A percentile compares a stretch with the other conserved stretches of the same genome.
These are phyloP conservation scores for Plasmopara muralis DNA, from an alignment of 352 stramenopile species.

Conservation along the genomic window DNA sequence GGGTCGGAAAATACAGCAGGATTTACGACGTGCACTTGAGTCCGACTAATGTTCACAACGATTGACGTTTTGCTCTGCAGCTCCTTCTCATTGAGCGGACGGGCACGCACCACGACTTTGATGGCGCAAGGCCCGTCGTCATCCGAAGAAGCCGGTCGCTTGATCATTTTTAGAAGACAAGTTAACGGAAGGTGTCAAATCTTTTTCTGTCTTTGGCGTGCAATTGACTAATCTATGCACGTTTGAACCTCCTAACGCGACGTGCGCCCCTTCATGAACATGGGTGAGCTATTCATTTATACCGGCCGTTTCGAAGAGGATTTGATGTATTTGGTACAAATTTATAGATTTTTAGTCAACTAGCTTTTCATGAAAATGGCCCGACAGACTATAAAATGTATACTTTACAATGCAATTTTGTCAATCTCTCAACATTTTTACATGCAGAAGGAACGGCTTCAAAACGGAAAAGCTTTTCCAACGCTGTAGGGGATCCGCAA, in stretches of 20 bases:
- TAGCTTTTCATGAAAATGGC: too few species aligned
- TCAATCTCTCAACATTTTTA: too few species aligned
- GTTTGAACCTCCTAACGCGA: background rate
- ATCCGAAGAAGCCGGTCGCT: conserved; percentile 8
- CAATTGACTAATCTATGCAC: background rate
- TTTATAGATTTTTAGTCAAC: too few species aligned
- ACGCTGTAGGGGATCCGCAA: too few species aligned
- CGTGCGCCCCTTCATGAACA: background rate
- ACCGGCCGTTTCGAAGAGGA: too few species aligned
- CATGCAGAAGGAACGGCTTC: too few species aligned
- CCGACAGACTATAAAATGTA: too few species aligned
- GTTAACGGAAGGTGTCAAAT: background rate
- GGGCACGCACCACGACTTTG: conserved; percentile 67
- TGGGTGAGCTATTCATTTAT: background rate
- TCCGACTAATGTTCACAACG: conserved; percentile 44
- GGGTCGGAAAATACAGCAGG: conserved; percentile 53
- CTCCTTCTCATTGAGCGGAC: conserved; percentile 57
- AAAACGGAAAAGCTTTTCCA: too few species aligned
- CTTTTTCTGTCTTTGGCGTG: conserved; percentile 2
- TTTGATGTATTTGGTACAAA: too few species aligned
- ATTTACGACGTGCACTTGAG: conserved; percentile 57
- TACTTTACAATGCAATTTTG: too few species aligned
- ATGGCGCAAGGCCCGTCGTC: conserved; percentile 45
- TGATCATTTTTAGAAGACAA: conserved; percentile 5
- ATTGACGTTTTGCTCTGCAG: conserved; percentile 37